These are phyloP conservation scores for Conticribra guillardii DNA, from an alignment of 108 stramenopile genomes.

Conservation along the genomic window DNA sequence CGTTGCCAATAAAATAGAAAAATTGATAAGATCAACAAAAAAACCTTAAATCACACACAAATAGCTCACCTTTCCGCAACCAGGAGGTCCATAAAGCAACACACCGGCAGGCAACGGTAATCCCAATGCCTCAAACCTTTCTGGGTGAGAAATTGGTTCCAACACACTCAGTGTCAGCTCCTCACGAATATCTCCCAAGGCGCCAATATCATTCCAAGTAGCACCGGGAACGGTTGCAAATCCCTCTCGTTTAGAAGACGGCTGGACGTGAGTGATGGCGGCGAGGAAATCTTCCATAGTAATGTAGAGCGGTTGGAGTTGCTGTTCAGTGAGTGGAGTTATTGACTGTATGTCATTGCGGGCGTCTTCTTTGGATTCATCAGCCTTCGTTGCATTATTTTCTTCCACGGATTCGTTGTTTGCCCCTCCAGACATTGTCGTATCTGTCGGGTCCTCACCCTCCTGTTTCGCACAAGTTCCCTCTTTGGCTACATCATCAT, in stretches of 20 bases:
- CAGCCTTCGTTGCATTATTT: not conserved
- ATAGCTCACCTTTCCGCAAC: constrained; percentile 92
- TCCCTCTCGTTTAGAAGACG: constrained; percentile 97
- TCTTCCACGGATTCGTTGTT: not conserved
- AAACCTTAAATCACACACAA: not conserved
- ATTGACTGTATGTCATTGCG: constrained; percentile 44
- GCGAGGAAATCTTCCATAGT: constrained; percentile 94
- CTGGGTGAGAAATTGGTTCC: constrained; percentile 97
- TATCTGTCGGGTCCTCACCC: no score
- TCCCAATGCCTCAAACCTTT: constrained; percentile 85
- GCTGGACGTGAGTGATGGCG: constrained; percentile 96
- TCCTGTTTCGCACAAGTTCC: not conserved
- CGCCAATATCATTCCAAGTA: constrained; percentile 97
- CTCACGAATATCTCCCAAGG: constrained; percentile 86
- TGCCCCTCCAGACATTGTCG: no score
- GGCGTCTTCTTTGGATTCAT: constrained; percentile 11
- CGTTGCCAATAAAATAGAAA: not conserved
- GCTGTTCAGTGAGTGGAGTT: constrained; percentile 68
- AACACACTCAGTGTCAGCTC: constrained; percentile 92
- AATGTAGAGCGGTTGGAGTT: constrained; percentile 84
- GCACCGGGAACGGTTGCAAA: constrained; percentile 99
- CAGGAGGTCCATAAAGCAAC: constrained; percentile 96
- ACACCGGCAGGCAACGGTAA: constrained; percentile 93
- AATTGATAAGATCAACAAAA: not conserved
- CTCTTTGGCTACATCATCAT: not conserved